phyloP scores from a whole-genome alignment of 345 rosid genomes.

The Gynandropsis gynandra region DNA sequence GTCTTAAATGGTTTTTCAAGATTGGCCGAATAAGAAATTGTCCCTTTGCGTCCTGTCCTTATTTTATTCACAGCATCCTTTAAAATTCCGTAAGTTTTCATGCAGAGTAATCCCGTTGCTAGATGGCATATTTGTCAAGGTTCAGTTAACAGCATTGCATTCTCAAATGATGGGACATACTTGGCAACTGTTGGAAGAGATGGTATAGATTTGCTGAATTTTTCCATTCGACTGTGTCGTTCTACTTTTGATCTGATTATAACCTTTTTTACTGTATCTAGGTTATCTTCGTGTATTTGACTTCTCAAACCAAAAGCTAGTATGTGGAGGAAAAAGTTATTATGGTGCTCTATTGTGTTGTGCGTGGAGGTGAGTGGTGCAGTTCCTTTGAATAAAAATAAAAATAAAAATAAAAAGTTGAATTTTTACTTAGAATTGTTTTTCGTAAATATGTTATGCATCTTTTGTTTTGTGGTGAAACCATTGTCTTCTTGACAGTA shows the following conservation, averaged over 20 bases:
- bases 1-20: background rate
- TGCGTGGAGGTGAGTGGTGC: slow-evolving; percentile 28
- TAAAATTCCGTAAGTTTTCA: slow-evolving; percentile 23
- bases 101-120: slow-evolving; percentile 95
- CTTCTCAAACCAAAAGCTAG: slow-evolving; percentile 38
- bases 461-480: slow-evolving; percentile 25
- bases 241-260: slow-evolving; percentile 1
- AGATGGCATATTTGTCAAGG: slow-evolving; percentile 99
- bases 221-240: slow-evolving; percentile 6
- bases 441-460: no score
- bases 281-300: slow-evolving; percentile 95
- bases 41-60: slow-evolving; percentile 15
- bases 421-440: no score
- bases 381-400: no score
- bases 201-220: slow-evolving; percentile 28
- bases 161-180: slow-evolving; percentile 77
- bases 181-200: slow-evolving; percentile 98
- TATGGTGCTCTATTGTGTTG: slow-evolving; percentile 34
- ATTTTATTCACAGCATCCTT: slow-evolving; percentile 4
- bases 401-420: no score
- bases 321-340: slow-evolving; percentile 31
- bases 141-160: slow-evolving; percentile 78
- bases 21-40: no score
- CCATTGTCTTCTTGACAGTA: slow-evolving; percentile 41
- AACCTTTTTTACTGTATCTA: slow-evolving; percentile 32